These are phyloP conservation scores for Begonia peltatifolia DNA, from an alignment of 306 rosid genomes.

Conservation along the genomic window DNA sequence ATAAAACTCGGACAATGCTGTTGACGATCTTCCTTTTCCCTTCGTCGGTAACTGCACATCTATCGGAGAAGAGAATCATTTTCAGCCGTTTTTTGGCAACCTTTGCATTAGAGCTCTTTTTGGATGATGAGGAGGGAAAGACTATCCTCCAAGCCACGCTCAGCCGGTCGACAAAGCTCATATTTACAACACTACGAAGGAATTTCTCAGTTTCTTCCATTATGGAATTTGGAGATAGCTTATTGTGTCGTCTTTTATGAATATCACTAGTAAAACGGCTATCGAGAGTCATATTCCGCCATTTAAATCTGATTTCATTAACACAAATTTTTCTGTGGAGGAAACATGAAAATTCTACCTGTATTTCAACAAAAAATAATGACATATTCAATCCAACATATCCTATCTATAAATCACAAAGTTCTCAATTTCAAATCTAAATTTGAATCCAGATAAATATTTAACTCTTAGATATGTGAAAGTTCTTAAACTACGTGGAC, in stretches of 20 bases:
- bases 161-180: conserved; percentile 80
- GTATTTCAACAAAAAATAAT: conserved; percentile 13
- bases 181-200: conserved; percentile 70
- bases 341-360: conserved; percentile 49
- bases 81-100: conserved; percentile 92
- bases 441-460: too few species aligned
- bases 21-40: conserved; percentile 73
- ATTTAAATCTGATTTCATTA: conserved; percentile 33
- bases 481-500: too few species aligned
- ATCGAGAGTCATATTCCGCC: conserved; percentile 4
- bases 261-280: background rate
- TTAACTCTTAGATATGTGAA: too few species aligned
- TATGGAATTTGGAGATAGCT: conserved; percentile 30
- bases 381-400: too few species aligned
- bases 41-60: conserved; percentile 87
- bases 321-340: conserved; percentile 32
- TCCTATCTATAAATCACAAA: too few species aligned
- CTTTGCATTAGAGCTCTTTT: conserved; percentile 64
- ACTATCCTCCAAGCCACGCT: conserved; percentile 85
- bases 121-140: conserved; percentile 57
- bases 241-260: conserved; percentile 26
- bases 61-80: conserved; percentile 89
- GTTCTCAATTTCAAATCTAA: too few species aligned
- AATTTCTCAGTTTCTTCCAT: conserved; percentile 47
- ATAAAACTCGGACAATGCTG: conserved; percentile 62